Percentiles rank a stretch among this genome's conserved stretches.
Conservation (phyloP, 1,284 basidiomycete species). For the Peniophora sp. region DNA sequence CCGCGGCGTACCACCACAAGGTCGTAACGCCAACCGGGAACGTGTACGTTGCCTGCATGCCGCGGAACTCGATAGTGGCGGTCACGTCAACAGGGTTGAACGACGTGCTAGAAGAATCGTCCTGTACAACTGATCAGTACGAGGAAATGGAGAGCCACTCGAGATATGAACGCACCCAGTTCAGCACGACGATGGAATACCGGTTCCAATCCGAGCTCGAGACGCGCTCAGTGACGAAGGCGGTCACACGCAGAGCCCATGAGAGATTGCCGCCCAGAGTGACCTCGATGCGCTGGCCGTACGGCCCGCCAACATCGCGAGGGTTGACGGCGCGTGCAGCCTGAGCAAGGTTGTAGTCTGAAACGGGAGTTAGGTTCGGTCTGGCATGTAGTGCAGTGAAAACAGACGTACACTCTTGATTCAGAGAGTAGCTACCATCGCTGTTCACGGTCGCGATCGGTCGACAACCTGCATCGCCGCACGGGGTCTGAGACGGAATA, state of each 20-base stretch:
- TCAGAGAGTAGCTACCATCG: slow-evolving; percentile 51
- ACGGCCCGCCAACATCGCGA: slow-evolving; percentile 58
- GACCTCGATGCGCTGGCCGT: slow-evolving; percentile 57
- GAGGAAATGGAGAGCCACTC: background rate
- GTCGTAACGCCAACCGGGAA: slow-evolving; percentile 58
- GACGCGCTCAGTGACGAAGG: slow-evolving; percentile 53
- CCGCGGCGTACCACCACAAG: slow-evolving; percentile 35
- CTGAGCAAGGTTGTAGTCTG: slow-evolving; percentile 70
- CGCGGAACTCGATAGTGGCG: slow-evolving; percentile 65
- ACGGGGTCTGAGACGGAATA: slow-evolving; percentile 57
- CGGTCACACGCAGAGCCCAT: slow-evolving; percentile 56
- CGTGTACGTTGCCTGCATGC: slow-evolving; percentile 49
- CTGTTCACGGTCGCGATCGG: slow-evolving; percentile 58
- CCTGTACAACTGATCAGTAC: slow-evolving; percentile 17
- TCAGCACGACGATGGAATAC: slow-evolving; percentile 67
- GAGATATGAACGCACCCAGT: slow-evolving; percentile 24
- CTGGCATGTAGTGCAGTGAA: background rate
- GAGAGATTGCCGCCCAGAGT: slow-evolving; percentile 46
- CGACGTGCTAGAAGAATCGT: slow-evolving; percentile 39
- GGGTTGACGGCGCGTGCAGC: slow-evolving; percentile 67
- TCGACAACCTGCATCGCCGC: slow-evolving; percentile 51
- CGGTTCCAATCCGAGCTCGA: slow-evolving; percentile 49
- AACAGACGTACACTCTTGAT: slow-evolving; percentile 56
- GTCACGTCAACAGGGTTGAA: slow-evolving; percentile 57
- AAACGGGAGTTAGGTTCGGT: background rate